Evolutionary conservation across 495 filamentous ascomycete genomes (phyloP).

Genomic region (Chlorociboria aeruginascens): DNA sequence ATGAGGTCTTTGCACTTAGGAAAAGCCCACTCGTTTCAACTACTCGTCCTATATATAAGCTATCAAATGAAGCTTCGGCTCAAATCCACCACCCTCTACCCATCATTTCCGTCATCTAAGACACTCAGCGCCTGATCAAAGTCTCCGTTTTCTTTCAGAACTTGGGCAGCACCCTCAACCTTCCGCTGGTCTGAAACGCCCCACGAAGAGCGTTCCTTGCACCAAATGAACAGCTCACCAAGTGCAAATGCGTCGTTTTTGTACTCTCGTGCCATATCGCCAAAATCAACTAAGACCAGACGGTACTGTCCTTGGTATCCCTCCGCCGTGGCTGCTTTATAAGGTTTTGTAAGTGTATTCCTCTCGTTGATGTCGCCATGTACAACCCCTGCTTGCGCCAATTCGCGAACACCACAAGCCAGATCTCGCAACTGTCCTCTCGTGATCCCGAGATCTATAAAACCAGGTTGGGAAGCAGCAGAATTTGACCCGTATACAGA

Average conservation of each 20-base stretch:
- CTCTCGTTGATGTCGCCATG: not conserved
- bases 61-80: too few relatives aligned
- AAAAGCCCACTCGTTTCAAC: too few relatives aligned
- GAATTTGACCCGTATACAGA: not conserved
- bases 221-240: not conserved
- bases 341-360: not conserved
- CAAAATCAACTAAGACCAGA: not conserved
- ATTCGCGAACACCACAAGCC: not conserved
- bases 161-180: not conserved
- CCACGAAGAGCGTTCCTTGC: not conserved
- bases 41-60: too few relatives aligned
- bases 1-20: too few relatives aligned
- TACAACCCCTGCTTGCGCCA: not conserved
- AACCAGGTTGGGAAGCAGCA: not conserved
- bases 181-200: not conserved
- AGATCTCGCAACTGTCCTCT: slow-evolving; percentile 1
- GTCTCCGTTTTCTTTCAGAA: not conserved
- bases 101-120: too few relatives aligned
- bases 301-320: not conserved
- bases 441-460: not conserved
- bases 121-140: not conserved
- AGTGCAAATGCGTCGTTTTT: not conserved
- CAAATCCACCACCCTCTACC: too few relatives aligned
- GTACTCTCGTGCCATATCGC: not conserved
- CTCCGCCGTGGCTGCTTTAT: not conserved